phyloP scores from a whole-genome alignment of 257 asterid species.

The Solanum pennellii region DNA sequence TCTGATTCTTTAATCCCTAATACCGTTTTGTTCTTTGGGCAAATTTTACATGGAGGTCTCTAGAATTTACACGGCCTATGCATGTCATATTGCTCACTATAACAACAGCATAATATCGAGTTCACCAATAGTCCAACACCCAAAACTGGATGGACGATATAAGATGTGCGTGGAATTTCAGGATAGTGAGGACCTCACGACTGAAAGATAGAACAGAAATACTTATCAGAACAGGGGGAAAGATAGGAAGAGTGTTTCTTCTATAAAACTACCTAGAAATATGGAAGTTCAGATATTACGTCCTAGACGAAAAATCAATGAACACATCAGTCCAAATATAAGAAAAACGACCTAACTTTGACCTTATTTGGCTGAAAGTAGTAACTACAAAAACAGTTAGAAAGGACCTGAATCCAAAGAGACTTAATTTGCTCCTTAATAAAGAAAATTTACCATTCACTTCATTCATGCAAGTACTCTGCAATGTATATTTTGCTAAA shows the following conservation, averaged over 20 bases:
- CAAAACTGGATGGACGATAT: slow-evolving; percentile 48
- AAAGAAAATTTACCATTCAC: neutral
- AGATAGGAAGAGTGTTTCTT: neutral
- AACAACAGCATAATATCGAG: neutral
- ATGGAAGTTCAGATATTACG: neutral
- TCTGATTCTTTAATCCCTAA: neutral
- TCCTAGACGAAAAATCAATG: neutral
- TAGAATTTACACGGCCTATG: neutral
- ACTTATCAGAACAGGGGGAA: neutral
- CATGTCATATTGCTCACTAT: neutral
- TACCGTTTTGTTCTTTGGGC: neutral
- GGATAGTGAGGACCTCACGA: slow-evolving; percentile 48
- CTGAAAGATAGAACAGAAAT: slow-evolving; percentile 27
- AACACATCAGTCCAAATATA: neutral
- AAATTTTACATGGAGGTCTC: neutral
- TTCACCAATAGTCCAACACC: slow-evolving; percentile 54
- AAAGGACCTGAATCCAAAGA: neutral
- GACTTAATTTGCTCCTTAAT: neutral
- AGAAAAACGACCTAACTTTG: neutral
- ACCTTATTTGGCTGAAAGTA: neutral
- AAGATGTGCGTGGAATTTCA: slow-evolving; percentile 58
- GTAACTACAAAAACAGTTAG: neutral
- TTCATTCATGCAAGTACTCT: neutral
- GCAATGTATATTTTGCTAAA: neutral
- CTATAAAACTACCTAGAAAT: neutral